These are phyloP conservation scores for Cladobotryum protrusum DNA, from an alignment of 2,329 filamentous ascomycete species.

Conservation along the genomic window DNA sequence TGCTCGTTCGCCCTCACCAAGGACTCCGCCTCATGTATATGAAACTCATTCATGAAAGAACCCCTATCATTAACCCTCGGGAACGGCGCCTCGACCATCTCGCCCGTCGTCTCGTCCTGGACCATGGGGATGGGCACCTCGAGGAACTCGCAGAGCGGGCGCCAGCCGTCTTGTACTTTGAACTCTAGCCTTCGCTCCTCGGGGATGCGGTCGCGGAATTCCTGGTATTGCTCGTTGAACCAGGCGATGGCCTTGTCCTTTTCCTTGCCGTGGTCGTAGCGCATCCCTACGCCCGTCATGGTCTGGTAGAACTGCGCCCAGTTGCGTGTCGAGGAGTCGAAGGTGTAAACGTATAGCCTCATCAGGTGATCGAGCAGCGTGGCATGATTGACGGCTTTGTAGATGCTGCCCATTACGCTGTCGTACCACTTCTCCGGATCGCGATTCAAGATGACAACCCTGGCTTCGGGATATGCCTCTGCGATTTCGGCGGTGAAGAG, in stretches of 20 bases:
- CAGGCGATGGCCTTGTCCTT: constrained; percentile 32
- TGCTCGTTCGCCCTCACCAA: constrained; percentile 20
- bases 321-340: constrained; percentile 21
- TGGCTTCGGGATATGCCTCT: constrained; percentile 29
- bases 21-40: constrained; percentile 10
- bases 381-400: constrained; percentile 9
- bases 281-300: constrained; percentile 20
- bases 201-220: constrained; percentile 29
- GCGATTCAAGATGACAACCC: constrained; percentile 34
- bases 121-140: constrained; percentile 31
- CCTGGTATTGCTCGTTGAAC: constrained; percentile 31
- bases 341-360: constrained; percentile 22
- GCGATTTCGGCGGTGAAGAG: constrained; percentile 40
- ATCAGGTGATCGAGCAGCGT: neutral
- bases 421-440: constrained; percentile 34
- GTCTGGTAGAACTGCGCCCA: constrained; percentile 23
- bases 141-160: constrained; percentile 35
- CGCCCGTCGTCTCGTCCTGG: constrained; percentile 24
- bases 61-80: constrained; percentile 26
- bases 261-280: constrained; percentile 27
- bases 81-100: constrained; percentile 27
- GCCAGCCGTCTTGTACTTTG: constrained; percentile 34
- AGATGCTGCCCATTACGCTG: constrained; percentile 21
- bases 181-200: constrained; percentile 32
- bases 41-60: constrained; percentile 18